phyloP scores from a whole-genome alignment of 805 yeast species.

The Priceomyces medius region DNA sequence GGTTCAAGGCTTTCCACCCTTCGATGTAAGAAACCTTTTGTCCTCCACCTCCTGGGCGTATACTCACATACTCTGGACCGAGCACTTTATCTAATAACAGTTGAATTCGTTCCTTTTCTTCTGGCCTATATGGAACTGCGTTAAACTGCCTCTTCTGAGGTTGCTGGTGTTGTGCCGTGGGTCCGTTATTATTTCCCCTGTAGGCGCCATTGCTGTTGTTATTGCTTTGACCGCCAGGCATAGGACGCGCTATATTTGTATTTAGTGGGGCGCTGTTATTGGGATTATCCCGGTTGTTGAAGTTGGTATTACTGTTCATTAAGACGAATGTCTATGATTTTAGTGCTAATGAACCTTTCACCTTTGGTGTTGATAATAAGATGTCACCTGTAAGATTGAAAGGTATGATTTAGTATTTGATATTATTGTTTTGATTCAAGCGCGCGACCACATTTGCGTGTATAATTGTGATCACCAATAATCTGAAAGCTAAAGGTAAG shows the following conservation, averaged over 20 bases:
- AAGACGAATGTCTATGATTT: too few relatives aligned
- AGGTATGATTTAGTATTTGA: too few relatives aligned
- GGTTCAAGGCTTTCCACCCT: constrained; percentile 79
- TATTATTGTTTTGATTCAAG: background rate
- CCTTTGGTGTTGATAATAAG: too few relatives aligned
- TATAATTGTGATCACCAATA: background rate
- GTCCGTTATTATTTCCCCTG: background rate
- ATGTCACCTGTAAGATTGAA: too few relatives aligned
- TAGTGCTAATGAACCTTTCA: too few relatives aligned
- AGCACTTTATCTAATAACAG: constrained; percentile 37
- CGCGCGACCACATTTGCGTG: constrained; percentile 2
- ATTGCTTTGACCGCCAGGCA: background rate
- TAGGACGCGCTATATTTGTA: background rate
- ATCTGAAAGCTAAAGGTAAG: too few relatives aligned
- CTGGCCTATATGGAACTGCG: constrained; percentile 29
- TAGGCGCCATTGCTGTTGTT: background rate
- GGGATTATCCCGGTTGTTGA: background rate
- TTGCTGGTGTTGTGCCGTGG: background rate
- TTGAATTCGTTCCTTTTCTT: constrained; percentile 37
- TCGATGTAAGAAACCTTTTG: constrained; percentile 69
- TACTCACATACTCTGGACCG: constrained; percentile 78
- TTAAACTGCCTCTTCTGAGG: constrained; percentile 8
- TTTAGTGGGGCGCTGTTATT: background rate
- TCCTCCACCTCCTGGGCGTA: constrained; percentile 74
- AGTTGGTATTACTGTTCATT: background rate